phyloP scores from a whole-genome alignment of 2,329 filamentous ascomycete species.

The Diaporthe nobilis region DNA sequence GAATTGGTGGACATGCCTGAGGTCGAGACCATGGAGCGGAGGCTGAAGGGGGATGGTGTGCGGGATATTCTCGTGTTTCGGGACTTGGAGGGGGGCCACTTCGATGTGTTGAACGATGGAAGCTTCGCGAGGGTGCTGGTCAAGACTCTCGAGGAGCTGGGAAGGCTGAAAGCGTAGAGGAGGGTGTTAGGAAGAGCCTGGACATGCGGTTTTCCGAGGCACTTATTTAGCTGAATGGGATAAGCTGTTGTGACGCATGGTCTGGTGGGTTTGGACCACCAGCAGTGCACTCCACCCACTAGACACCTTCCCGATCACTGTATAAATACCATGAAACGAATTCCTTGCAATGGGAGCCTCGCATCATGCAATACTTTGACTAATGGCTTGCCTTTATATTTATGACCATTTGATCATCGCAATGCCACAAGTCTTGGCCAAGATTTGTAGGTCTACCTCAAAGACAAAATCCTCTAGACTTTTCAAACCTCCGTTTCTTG shows the following conservation, averaged over 20 bases:
- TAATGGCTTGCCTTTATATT: too few species aligned
- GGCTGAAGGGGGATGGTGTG: slow-evolving; percentile 58
- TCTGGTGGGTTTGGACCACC: neutral
- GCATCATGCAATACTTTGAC: too few species aligned
- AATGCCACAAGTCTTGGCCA: neutral
- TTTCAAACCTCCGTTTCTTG: too few species aligned
- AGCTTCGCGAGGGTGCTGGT: slow-evolving; percentile 64
- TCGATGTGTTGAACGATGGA: slow-evolving; percentile 75
- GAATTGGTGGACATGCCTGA: slow-evolving; percentile 70
- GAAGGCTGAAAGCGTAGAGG: slow-evolving; percentile 27
- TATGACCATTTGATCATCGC: neutral
- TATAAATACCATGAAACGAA: neutral
- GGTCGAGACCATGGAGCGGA: slow-evolving; percentile 67
- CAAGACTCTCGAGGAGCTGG: slow-evolving; percentile 46
- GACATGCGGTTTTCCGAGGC: neutral
- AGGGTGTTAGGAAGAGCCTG: neutral
- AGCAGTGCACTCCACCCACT: neutral
- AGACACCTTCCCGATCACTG: too few species aligned
- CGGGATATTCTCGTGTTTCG: slow-evolving; percentile 54
- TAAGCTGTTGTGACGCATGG: neutral
- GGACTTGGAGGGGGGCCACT: slow-evolving; percentile 71
- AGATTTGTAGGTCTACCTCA: too few species aligned
- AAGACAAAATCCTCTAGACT: neutral
- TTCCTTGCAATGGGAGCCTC: too few species aligned
- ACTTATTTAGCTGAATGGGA: neutral